Base-by-base conservation (phyloP, 805 yeast genomes). In the Tetrapisispora nanseiensis region DNA sequence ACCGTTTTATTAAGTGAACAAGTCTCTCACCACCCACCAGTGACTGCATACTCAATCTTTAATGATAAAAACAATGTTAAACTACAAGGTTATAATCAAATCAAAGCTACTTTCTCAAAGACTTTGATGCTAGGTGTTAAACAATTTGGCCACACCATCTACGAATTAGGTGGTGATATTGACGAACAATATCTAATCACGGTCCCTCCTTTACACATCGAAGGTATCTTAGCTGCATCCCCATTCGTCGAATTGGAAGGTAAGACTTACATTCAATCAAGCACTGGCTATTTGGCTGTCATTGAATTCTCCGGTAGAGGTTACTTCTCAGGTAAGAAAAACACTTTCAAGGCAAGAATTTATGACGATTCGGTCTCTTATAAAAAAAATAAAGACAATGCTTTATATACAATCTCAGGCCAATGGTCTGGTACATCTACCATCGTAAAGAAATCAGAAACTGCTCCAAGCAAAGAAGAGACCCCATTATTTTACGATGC, bases 21-120 rank as follows among this genome's bases (percentile, higher is more conserved):
- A 66, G 96, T 90, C 12, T 78, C 87, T 47, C 97, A 90, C 66
- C 97, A 90, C 62, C 97, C 97, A 19, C 97, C 97, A n/a, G 79
- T 84, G 26, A 87, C 97, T 12, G 96, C 90, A 6, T 90, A 87
- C 59, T 75, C 87, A 33, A 75, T 90, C 44, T 67, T 75, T 56
- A 86, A 86, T 59, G 82, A 78, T 46, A 74, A 76, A 55, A 72
- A 80, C 59, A 73, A 80, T 29, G 80, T 82, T 20, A 64, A 69
- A 33, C 69, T 86, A 48, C 84, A 89, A 62, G 97, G 97, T 39
- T 89, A 85, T 67, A 87, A 85, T 57, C 89, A 89, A 30, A 75
- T 89, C 57, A 82, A 76, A 62, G 89, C 96, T 21, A 76, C 84
- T 26, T 81, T 90, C 66, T 72, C 87, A 27, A 71, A 86, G 27